These are phyloP conservation scores for Cyclotella sp. DNA, from an alignment of 108 stramenopile genomes.

Conservation along the genomic window DNA sequence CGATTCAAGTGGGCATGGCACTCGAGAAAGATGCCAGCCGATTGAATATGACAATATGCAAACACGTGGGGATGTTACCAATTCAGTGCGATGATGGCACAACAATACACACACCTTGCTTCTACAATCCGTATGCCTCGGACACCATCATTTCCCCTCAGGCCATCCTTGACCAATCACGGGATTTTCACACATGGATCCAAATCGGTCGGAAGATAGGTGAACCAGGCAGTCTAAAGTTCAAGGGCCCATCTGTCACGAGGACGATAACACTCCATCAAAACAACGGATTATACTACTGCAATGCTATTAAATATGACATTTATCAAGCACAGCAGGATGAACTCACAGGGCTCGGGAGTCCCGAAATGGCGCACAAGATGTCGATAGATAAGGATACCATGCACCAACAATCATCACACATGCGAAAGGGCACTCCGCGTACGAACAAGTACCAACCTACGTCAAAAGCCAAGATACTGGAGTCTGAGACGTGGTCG, in stretches of 20 bases:
- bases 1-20: too few species aligned
- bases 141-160: slow-evolving; percentile 1
- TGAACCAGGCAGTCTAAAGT: background rate
- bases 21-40: too few species aligned
- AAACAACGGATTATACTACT: too few species aligned
- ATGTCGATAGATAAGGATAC: background rate
- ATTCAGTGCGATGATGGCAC: background rate
- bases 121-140: background rate
- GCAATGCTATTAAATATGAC: background rate
- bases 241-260: background rate
- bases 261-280: background rate
- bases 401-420: too few species aligned
- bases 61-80: background rate
- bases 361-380: too few species aligned
- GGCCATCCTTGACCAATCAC: background rate
- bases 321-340: background rate
- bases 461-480: background rate
- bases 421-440: background rate
- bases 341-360: background rate
- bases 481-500: background rate
- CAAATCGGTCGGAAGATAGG: background rate
- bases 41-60: too few species aligned
- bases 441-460: background rate
- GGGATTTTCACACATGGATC: background rate
- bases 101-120: background rate